Percentiles rank a stretch among this genome's conserved stretches.
Conservation (phyloP, 2,329 filamentous ascomycete genomes). For the Cercospora sojina region DNA sequence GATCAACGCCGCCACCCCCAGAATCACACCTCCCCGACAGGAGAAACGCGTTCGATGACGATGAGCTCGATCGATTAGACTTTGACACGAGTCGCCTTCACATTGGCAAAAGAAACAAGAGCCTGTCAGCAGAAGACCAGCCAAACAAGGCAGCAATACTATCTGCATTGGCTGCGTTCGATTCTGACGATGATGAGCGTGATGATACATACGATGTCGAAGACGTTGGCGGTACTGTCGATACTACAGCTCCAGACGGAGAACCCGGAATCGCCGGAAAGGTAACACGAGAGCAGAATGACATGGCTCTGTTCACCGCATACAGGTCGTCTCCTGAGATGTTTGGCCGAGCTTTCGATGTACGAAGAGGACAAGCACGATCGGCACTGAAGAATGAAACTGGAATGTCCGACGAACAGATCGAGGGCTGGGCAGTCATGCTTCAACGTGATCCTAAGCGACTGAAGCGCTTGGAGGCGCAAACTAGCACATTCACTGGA, state of each 20-base stretch:
- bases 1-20: constrained; percentile 53
- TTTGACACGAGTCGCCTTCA: constrained; percentile 68
- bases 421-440: constrained; percentile 95
- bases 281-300: constrained; percentile 48
- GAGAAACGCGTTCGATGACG: constrained; percentile 75
- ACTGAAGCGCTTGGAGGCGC: constrained; percentile 67
- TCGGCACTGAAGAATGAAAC: constrained; percentile 69
- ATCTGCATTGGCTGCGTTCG: constrained; percentile 82
- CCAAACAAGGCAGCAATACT: constrained; percentile 83
- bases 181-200: constrained; percentile 91
- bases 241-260: constrained; percentile 55
- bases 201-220: constrained; percentile 95
- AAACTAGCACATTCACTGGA: constrained; percentile 65
- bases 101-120: constrained; percentile 67
- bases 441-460: constrained; percentile 69
- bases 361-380: constrained; percentile 64
- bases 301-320: constrained; percentile 70
- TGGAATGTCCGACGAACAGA: constrained; percentile 86
- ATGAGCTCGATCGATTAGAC: constrained; percentile 72
- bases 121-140: constrained; percentile 58
- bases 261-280: constrained; percentile 51
- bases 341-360: constrained; percentile 71
- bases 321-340: constrained; percentile 64
- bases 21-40: constrained; percentile 52
- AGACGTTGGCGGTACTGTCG: constrained; percentile 87